Evolutionary conservation across 768 basidiomycete genomes (phyloP).

Genomic region (Boletus patriciae): DNA sequence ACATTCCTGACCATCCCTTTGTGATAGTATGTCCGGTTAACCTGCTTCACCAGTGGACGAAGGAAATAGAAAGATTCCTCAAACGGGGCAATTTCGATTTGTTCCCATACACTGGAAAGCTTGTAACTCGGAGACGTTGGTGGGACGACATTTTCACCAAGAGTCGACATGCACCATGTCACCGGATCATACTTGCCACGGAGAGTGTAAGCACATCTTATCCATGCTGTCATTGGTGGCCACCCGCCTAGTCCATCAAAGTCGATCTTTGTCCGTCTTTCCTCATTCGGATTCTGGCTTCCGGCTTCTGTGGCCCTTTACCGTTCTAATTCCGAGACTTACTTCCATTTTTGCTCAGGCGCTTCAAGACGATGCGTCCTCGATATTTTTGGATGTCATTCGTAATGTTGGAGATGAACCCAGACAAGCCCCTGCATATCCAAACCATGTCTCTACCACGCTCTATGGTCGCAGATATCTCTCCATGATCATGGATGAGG

Average conservation of each 20-base stretch:
- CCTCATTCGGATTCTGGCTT: too few relatives aligned
- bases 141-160: neutral
- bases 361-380: too few relatives aligned
- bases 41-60: neutral
- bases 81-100: neutral
- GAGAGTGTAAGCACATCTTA: neutral
- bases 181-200: neutral
- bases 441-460: neutral
- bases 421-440: too few relatives aligned
- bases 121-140: neutral
- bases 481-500: conserved; percentile 1
- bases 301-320: too few relatives aligned
- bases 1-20: neutral
- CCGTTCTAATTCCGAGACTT: too few relatives aligned
- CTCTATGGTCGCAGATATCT: neutral
- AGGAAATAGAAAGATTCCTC: conserved; percentile 1
- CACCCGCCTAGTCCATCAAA: too few relatives aligned
- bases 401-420: neutral
- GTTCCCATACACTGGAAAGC: conserved; percentile 1
- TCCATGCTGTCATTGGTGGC: too few relatives aligned
- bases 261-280: too few relatives aligned
- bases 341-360: too few relatives aligned
- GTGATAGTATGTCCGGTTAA: neutral
- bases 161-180: neutral
- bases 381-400: neutral